Evolutionary conservation across 208 protist species (phyloP).

Genomic region (Acanthamoeba sp.): DNA sequence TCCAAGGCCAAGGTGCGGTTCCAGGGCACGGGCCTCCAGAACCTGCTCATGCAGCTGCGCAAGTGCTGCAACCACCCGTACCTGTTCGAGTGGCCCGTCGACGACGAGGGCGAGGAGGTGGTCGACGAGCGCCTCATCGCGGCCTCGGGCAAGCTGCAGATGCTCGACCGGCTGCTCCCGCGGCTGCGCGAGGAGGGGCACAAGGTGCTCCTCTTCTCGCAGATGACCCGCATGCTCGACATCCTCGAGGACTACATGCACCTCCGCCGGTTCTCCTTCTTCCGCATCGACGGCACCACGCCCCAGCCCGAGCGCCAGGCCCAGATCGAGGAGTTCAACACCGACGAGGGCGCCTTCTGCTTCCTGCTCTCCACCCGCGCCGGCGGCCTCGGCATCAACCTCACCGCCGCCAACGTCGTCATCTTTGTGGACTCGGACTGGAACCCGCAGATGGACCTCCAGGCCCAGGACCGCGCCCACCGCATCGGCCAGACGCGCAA

Average conservation of each 20-base stretch:
- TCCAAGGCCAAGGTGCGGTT: conserved; percentile 50
- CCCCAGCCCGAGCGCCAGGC: conserved; percentile 93
- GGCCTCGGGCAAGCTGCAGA: not conserved
- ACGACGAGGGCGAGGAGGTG: conserved; percentile 2
- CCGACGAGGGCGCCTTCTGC: conserved; percentile 78
- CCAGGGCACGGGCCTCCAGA: conserved; percentile 87
- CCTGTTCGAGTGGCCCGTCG: conserved; percentile 87
- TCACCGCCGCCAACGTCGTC: conserved; percentile 89
- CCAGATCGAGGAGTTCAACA: conserved; percentile 96
- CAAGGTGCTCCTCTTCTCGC: conserved; percentile 87
- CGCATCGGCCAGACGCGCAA: conserved; percentile 90
- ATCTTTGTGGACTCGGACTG: conserved; percentile 90
- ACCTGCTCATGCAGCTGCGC: conserved; percentile 96
- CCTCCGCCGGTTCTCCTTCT: conserved; percentile 93
- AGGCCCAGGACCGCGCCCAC: conserved; percentile 84
- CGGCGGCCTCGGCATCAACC: conserved; percentile 89
- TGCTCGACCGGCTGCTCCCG: not conserved
- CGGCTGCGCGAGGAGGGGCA: conserved; percentile 82
- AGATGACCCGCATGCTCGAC: conserved; percentile 85
- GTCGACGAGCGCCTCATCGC: conserved; percentile 1
- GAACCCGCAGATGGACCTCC: conserved; percentile 90
- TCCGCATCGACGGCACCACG: conserved; percentile 96
- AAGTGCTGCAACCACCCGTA: conserved; percentile 99
- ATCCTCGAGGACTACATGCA: conserved; percentile 86
- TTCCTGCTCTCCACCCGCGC: conserved; percentile 88